These are phyloP conservation scores for Coelastrella sp. DNA, from an alignment of 139 green algal genomes.

Conservation along the genomic window DNA sequence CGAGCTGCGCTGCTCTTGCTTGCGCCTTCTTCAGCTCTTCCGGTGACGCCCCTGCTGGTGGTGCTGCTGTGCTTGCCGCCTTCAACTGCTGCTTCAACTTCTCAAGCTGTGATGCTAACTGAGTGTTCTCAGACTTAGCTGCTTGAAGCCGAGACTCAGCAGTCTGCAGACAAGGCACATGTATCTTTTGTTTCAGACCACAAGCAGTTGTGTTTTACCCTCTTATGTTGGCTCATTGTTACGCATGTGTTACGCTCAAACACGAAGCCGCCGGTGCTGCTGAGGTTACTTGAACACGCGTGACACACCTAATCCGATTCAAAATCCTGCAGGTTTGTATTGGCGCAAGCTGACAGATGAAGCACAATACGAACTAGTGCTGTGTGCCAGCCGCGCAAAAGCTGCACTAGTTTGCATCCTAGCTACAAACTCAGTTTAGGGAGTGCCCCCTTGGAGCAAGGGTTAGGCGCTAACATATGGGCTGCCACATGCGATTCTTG, in stretches of 20 bases:
- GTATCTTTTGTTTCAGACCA: too few relatives aligned
- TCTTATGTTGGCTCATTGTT: too few relatives aligned
- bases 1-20: background rate
- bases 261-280: too few relatives aligned
- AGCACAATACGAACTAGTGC: background rate
- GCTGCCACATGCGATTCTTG: background rate
- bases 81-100: constrained; percentile 34
- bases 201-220: too few relatives aligned
- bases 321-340: too few relatives aligned
- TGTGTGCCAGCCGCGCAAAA: background rate
- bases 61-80: constrained; percentile 4
- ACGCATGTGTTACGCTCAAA: too few relatives aligned
- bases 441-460: too few relatives aligned
- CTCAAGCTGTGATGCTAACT: background rate
- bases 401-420: background rate
- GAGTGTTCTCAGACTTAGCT: constrained; percentile 20
- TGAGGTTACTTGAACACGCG: background rate
- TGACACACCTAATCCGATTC: background rate
- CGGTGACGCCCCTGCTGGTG: background rate
- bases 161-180: background rate
- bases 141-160: background rate
- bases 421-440: too few relatives aligned
- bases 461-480: background rate
- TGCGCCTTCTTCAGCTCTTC: constrained; percentile 9
- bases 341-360: too few relatives aligned